Evolutionary conservation across 140 eudicot species (phyloP), one percentile per base, ranked within the genome.

Genomic region (Cichorium intybus): DNA sequence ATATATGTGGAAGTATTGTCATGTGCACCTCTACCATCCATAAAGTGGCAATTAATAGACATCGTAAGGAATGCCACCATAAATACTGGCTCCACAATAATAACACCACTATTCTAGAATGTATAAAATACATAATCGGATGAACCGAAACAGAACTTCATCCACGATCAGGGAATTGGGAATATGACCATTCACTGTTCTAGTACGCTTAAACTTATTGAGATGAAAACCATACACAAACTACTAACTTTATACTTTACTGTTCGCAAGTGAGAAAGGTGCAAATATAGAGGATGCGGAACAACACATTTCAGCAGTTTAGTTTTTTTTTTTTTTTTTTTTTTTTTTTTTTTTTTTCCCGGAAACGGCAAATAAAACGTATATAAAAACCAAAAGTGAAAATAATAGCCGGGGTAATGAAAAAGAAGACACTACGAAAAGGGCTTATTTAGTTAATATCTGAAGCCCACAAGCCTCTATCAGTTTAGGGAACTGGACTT

Each of bases 1-100:
- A 47, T 72, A 61, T 58, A 58, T 20, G 41, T 60, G 41, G 56
- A 37, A 21, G 15, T 14, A 45, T 9, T 14, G 21, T 28, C 72
- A 70, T 81, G 87, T 81, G 85, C 87, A 56, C 81, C 76, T 17
- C 87, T 72, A 46, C 29, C 74, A 62, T 80, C 85, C 83, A 77
- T 71, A 69, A 60, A 68, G 69, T 65, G 67, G 23, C 52, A 53
- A 20, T 39, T 34, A 34, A 31, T 56, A 15, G 34, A 68, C 20
- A 18, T 45, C 34, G 48, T 20, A 24, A 26, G 43, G 18, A 50
- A 43, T 43, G 49, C 49, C 20, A 14, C 18, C 49, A 43, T 43
- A 0, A 65, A 65, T 20, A 37, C 16, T 37, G 62, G 6, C 61
- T 22, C 72, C 72, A 23, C 53, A 66, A 66, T 66, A 62, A 53